Percentiles rank a stretch among this genome's conserved stretches.
phyloP scores from a whole-genome alignment of 257 asterid species.

The Leptodermis oblonga region DNA sequence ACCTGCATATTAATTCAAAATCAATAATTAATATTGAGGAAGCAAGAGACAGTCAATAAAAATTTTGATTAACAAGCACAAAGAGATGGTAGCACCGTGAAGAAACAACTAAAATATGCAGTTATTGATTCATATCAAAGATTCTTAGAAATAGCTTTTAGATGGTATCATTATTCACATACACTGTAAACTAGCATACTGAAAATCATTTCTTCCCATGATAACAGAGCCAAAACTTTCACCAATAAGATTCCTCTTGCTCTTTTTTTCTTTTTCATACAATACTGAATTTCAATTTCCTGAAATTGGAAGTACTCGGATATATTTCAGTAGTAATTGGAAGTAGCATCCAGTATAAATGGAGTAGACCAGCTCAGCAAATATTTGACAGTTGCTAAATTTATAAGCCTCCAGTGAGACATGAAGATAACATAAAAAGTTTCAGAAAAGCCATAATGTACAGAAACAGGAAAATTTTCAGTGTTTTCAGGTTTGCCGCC shows the following conservation, averaged over 20 bases:
- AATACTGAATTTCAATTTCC: neutral
- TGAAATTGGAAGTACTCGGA: neutral
- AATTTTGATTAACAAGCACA: neutral
- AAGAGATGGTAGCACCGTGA: neutral
- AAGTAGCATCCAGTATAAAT: neutral
- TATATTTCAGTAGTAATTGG: neutral
- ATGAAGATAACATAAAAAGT: too few relatives aligned
- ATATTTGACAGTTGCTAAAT: too few relatives aligned
- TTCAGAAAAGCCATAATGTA: too few relatives aligned
- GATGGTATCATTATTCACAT: neutral
- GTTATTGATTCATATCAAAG: neutral
- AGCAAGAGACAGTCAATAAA: neutral
- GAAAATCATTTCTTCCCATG: neutral
- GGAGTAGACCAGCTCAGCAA: neutral
- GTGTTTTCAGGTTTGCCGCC: neutral
- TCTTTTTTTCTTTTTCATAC: neutral
- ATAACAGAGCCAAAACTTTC: neutral
- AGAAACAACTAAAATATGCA: neutral
- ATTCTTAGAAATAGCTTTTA: neutral
- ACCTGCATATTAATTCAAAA: slow-evolving; percentile 33
- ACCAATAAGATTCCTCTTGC: neutral
- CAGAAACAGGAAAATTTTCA: neutral
- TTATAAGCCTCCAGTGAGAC: too few relatives aligned
- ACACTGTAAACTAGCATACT: too few relatives aligned
- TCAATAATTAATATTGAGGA: slow-evolving; percentile 1